Evolutionary conservation across 208 protist genomes (phyloP).

Genomic region (Acanthamoeba healyi): DNA sequence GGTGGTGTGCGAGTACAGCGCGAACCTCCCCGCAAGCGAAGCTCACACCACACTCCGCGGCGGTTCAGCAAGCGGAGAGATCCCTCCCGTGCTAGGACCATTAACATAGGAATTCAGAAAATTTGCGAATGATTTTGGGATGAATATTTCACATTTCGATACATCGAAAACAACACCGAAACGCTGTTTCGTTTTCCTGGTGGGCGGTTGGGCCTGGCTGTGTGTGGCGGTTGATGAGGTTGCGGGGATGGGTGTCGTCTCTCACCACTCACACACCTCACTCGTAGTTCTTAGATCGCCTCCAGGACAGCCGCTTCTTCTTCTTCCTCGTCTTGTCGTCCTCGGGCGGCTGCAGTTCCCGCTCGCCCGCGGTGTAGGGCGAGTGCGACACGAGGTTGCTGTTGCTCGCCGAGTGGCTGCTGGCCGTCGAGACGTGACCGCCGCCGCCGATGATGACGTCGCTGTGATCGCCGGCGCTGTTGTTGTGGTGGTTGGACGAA

Average conservation of each 20-base stretch:
- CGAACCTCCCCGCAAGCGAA: too few relatives aligned
- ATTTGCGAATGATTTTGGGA: background rate
- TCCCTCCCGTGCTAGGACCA: background rate
- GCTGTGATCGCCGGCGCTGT: background rate
- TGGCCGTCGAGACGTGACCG: background rate
- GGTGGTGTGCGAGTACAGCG: background rate
- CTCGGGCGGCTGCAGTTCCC: background rate
- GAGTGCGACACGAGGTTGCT: constrained; percentile 17
- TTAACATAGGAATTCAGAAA: background rate
- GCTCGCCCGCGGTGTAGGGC: background rate
- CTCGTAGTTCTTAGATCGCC: constrained; percentile 16
- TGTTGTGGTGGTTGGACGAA: background rate
- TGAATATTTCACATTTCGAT: background rate
- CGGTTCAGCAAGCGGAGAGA: too few relatives aligned
- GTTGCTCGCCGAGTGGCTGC: background rate
- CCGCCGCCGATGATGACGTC: background rate
- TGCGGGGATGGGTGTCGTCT: background rate
- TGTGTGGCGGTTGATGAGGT: background rate
- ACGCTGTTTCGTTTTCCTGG: background rate
- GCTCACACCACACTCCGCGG: too few relatives aligned
- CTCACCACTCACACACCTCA: too few relatives aligned
- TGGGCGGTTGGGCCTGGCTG: background rate
- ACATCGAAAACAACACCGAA: background rate
- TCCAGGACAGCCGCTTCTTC: constrained; percentile 4
- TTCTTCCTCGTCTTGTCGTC: constrained; percentile 6